Base-by-base conservation (phyloP, 305 asterid species). In the Fraxinus paxiana region DNA sequence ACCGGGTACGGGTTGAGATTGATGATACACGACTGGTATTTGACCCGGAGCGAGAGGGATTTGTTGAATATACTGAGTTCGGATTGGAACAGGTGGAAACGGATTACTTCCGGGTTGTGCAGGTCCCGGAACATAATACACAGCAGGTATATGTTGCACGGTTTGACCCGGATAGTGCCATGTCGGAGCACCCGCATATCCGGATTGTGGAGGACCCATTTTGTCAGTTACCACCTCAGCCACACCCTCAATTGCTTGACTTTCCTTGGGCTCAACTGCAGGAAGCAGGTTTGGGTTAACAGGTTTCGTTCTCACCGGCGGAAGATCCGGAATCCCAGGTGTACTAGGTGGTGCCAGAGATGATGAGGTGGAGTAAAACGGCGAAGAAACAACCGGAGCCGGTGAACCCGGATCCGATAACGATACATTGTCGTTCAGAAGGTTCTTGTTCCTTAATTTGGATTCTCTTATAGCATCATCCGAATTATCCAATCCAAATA, bases 391-490 rank as follows among this genome's bases (percentile, higher is more conserved):
- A 54, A 82, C 77, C 10, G 97, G 94, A 37, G 87, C 89, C 7
- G 98, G 98, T 28, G 98, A 92, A 12, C 97, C 92, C 61, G 98
- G 97, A 78, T 92, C 97, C 30, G 93, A 92, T 54, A 82, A 77
- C 30, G 92, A 89, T 13, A 89, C 78, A 82, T 80, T 91, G 63
- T 93, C 98, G 83, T 87, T 83, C 35, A 76, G 67, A 1, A 79
- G 77, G 82, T 72, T 84, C 73, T 78, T 90, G 77, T 79, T 80
- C 56, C 81, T 85, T 26, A 87, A 22, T 75, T 82, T 92, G 43
- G 79, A 43, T 72, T 92, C 98, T 1, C 88, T 90, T 20, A 83
- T 35, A 4, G 87, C 83, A 41, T 93, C 97, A 35, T 93, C 97
- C 1, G 94, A 84, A 80, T 84, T 86, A 35, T 93, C 97, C 91